phyloP scores from a whole-genome alignment of 371 early-diverging fungal genomes.

The Mucor indicus region DNA sequence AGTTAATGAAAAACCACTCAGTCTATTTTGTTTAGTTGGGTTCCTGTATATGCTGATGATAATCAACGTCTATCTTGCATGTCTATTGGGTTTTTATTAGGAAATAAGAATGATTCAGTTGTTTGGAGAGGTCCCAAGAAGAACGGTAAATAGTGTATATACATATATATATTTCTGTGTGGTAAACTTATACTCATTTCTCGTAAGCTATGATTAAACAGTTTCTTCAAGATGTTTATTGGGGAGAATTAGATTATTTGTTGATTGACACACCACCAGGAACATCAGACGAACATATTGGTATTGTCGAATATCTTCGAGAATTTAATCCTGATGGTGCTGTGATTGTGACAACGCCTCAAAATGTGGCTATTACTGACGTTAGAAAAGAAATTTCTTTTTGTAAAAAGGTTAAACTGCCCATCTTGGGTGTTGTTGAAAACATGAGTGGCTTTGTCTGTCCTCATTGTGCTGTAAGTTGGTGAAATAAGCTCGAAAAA shows the following conservation, averaged over 20 bases:
- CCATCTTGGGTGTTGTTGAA: slow-evolving; percentile 87
- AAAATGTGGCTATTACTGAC: slow-evolving; percentile 83
- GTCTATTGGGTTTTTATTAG: slow-evolving; percentile 88
- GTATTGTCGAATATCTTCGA: slow-evolving; percentile 73
- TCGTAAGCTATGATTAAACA: slow-evolving; percentile 79
- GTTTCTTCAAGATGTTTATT: slow-evolving; percentile 86
- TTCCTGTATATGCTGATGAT: slow-evolving; percentile 85
- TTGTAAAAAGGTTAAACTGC: slow-evolving; percentile 76
- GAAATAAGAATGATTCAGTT: slow-evolving; percentile 79
- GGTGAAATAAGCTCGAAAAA: not conserved
- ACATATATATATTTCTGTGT: slow-evolving; percentile 1
- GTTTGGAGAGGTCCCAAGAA: slow-evolving; percentile 98
- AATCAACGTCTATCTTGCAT: slow-evolving; percentile 69
- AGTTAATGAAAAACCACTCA: slow-evolving; percentile 9
- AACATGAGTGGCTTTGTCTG: slow-evolving; percentile 95
- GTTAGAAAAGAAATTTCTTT: slow-evolving; percentile 86
- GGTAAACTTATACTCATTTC: too few species aligned
- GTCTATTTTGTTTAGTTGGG: slow-evolving; percentile 86
- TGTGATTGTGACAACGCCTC: slow-evolving; percentile 86
- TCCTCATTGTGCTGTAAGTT: slow-evolving; percentile 75
- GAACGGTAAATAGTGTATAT: slow-evolving; percentile 47
- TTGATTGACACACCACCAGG: slow-evolving; percentile 97
- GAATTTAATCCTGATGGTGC: slow-evolving; percentile 79
- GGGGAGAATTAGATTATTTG: slow-evolving; percentile 86
- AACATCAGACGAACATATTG: slow-evolving; percentile 92